These are phyloP conservation scores for Backusella luteola DNA, from an alignment of 192 early-diverging fungal genomes.

Conservation along the genomic window DNA sequence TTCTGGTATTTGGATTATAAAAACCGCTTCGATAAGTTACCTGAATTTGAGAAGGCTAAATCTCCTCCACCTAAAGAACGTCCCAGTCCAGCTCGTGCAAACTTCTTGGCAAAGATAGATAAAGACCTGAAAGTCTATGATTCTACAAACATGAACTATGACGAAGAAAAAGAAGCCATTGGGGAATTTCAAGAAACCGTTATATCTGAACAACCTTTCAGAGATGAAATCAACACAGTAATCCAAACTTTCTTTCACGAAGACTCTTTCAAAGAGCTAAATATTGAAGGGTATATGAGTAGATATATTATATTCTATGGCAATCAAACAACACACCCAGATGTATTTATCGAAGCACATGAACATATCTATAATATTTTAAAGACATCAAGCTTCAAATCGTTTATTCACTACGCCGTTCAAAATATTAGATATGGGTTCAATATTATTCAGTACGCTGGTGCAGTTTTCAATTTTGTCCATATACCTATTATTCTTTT, in stretches of 20 bases:
- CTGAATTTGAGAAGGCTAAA: background rate
- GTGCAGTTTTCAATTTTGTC: conserved; percentile 13
- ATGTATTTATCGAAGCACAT: conserved; percentile 16
- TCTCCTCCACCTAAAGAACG: conserved; percentile 21
- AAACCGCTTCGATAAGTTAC: conserved; percentile 11
- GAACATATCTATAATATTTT: conserved; percentile 13
- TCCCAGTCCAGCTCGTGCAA: background rate
- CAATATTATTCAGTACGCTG: conserved; percentile 20
- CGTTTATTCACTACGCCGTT: conserved; percentile 24
- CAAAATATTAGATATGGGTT: conserved; percentile 27
- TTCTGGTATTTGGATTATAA: conserved; percentile 25
- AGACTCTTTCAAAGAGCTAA: conserved; percentile 28
- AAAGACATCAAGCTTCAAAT: conserved; percentile 16
- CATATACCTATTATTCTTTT: conserved; percentile 13
- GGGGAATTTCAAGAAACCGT: conserved; percentile 6
- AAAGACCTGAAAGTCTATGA: background rate
- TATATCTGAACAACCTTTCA: conserved; percentile 13
- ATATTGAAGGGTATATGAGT: conserved; percentile 3
- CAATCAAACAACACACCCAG: conserved; percentile 18
- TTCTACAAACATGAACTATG: background rate
- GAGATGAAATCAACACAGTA: conserved; percentile 27
- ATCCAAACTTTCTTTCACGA: conserved; percentile 27
- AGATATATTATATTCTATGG: conserved; percentile 15
- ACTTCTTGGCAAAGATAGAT: background rate
- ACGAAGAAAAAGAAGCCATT: background rate